Evolutionary conservation across 345 rosid species (phyloP).

Genomic region (Nasturtium officinale): DNA sequence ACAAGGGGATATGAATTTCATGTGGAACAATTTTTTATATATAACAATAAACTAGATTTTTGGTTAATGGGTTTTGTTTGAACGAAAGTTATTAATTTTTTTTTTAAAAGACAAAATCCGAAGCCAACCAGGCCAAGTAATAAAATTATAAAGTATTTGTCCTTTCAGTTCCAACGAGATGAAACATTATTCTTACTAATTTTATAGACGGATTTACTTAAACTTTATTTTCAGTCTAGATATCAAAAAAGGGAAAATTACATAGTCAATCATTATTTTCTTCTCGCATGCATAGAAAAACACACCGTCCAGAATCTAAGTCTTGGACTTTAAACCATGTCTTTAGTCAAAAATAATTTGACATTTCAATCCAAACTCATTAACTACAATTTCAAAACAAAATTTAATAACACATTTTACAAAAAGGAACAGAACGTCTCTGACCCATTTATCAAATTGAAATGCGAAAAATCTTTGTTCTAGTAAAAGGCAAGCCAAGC

Average conservation of each 20-base stretch:
- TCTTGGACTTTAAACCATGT: slow-evolving; percentile 9
- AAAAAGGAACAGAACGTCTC: background rate
- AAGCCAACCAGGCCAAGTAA: background rate
- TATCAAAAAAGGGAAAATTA: background rate
- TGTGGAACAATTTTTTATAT: background rate
- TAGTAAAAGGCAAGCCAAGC: slow-evolving; percentile 6
- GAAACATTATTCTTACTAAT: background rate
- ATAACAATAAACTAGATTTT: background rate
- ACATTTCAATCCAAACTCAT: slow-evolving; percentile 37
- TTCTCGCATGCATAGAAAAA: slow-evolving; percentile 23
- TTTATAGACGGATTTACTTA: background rate
- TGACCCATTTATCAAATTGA: slow-evolving; percentile 6
- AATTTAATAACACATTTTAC: background rate
- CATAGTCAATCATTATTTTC: slow-evolving; percentile 14
- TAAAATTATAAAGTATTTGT: background rate
- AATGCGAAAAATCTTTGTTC: background rate
- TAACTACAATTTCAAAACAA: background rate
- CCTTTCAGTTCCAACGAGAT: background rate
- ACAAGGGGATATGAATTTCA: background rate
- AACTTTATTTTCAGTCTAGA: background rate
- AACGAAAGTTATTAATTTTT: background rate
- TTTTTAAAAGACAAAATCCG: background rate
- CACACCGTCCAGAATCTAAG: slow-evolving; percentile 5
- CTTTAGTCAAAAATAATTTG: slow-evolving; percentile 1
- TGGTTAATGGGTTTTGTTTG: background rate